These are phyloP conservation scores for Albugo candida DNA, from an alignment of 352 stramenopile genomes.

Conservation along the genomic window DNA sequence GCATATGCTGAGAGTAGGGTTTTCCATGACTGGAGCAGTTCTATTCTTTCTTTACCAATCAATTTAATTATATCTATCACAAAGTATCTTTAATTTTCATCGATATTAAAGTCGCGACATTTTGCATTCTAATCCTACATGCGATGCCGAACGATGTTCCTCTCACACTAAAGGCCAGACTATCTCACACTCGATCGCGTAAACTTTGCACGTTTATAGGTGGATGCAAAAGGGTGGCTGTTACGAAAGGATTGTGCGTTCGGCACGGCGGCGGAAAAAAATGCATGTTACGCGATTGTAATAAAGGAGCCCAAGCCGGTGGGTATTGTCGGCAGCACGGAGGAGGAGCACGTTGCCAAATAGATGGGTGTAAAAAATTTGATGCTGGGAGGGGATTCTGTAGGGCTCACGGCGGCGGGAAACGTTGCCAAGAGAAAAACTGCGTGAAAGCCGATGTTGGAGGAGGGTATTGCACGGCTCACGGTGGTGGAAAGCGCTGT, in stretches of 20 bases:
- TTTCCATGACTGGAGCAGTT: neutral
- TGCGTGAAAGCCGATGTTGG: conserved; percentile 66
- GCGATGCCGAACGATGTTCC: too few species aligned
- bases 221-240: conserved; percentile 31
- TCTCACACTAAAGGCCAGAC: too few species aligned
- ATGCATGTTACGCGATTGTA: conserved; percentile 43
- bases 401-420: conserved; percentile 49
- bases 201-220: neutral
- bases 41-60: neutral
- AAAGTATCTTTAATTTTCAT: neutral
- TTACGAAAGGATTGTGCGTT: conserved; percentile 66
- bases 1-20: neutral
- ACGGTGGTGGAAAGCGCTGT: conserved; percentile 60
- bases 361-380: conserved; percentile 50
- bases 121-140: too few species aligned
- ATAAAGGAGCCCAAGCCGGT: conserved; percentile 61
- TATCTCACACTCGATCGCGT: too few species aligned
- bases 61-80: neutral
- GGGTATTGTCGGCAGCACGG: conserved; percentile 58
- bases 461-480: conserved; percentile 58
- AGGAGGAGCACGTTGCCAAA: conserved; percentile 53
- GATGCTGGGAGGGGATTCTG: conserved; percentile 56
- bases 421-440: conserved; percentile 26
- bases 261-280: conserved; percentile 66
- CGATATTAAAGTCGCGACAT: too few species aligned